Evolutionary conservation across 768 basidiomycete species (phyloP), one percentile per base, ranked within the genome.

Genomic region (Boletellus ananiceps): DNA sequence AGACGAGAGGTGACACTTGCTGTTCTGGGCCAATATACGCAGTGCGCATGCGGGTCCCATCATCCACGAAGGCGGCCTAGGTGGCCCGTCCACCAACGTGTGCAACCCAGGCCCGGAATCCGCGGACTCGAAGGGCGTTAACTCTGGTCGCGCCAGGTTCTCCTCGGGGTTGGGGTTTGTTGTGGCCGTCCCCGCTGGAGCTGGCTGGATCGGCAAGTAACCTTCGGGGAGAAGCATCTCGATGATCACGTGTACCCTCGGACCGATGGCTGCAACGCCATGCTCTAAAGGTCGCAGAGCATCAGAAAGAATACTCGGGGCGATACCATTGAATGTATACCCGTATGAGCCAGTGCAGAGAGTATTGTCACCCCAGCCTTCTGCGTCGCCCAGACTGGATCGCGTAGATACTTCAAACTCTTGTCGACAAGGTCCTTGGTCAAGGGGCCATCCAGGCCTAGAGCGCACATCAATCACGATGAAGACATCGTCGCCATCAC

Each of bases 41-140:
- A 63, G 27, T 11, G 62, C 62, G 25, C 55, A 63, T 16, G 62
- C 53, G 4, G 62, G 59, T 29, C 62, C 62, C 49, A 63, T 11
- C 60, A 63, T 57, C 53, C 46, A 47, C 4, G 62, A 58, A 47
- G 54, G 40, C 33, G 51, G 45, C 29, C 14, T 50, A 12, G 40
- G n/a, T 9, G 27, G 37, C n/a, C 15, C 2, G 35, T 32, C 32
- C 14, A 19, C 29, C 16, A 40, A 15, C n/a, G n/a, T 15, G 5
- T 44, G 19, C 14, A 31, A 29, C 27, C 4, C 29, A 35, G 35
- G 29, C 29, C 29, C 7, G 8, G 29, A 0, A 3, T 51, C 34
- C 2, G 32, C 1, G 15, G 23, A 8, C 6, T 15, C 34, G 0
- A 37, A 14, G 12, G 16, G 8, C n/a, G 21, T 6, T 21, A 1